These are phyloP conservation scores for Gymnopilus junonius DNA, from an alignment of 768 basidiomycete species.

Conservation along the genomic window DNA sequence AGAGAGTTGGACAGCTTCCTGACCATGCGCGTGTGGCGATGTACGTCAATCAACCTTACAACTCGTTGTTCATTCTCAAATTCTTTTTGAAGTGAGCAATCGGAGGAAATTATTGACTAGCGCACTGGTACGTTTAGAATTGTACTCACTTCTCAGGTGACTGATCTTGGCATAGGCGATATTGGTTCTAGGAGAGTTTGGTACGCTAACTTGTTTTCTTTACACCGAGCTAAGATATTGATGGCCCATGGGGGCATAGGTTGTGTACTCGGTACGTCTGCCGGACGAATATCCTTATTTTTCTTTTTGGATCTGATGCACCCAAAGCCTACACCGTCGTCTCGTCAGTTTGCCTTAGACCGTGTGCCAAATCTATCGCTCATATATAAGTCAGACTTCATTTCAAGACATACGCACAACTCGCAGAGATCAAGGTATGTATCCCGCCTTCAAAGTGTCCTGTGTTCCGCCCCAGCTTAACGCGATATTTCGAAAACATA, in stretches of 20 bases:
- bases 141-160: background rate
- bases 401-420: slow-evolving; percentile 38
- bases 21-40: slow-evolving; percentile 30
- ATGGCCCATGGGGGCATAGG: slow-evolving; percentile 8
- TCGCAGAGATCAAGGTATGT: slow-evolving; percentile 37
- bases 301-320: background rate
- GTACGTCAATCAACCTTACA: slow-evolving; percentile 19
- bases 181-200: slow-evolving; percentile 30
- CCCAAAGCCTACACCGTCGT: slow-evolving; percentile 37
- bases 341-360: slow-evolving; percentile 35
- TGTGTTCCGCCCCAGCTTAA: background rate
- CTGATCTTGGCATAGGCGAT: slow-evolving; percentile 7
- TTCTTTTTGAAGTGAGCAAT: slow-evolving; percentile 28
- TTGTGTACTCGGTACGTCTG: slow-evolving; percentile 25
- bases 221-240: background rate
- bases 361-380: background rate
- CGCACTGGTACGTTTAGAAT: slow-evolving; percentile 18
- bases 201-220: slow-evolving; percentile 13
- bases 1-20: slow-evolving; percentile 27
- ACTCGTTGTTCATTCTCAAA: background rate
- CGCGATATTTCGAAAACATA: slow-evolving; percentile 10
- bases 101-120: slow-evolving; percentile 23
- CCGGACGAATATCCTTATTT: background rate
- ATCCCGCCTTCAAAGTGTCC: background rate
- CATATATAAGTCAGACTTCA: slow-evolving; percentile 24